A percentile compares a stretch with the other conserved stretches of the same genome.
Conservation (phyloP, 495 filamentous ascomycete species). For the Hypomontagnella monticulosa region DNA sequence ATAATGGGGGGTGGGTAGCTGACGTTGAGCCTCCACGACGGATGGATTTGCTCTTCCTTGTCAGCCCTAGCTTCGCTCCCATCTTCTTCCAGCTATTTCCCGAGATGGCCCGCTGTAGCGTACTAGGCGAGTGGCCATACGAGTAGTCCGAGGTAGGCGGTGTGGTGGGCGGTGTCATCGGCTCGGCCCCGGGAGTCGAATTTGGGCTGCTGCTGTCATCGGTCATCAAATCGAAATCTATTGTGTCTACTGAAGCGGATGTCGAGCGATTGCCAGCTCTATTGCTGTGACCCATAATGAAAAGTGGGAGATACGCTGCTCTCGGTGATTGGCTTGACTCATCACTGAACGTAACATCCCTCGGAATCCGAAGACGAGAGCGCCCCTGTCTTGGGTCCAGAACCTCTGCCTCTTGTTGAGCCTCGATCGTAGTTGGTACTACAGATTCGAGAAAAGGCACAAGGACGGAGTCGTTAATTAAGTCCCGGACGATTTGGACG, state of each 20-base stretch:
- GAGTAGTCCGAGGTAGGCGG: conserved; percentile 74
- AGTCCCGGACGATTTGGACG: conserved; percentile 88
- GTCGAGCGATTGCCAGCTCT: conserved; percentile 49
- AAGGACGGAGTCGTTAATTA: conserved; percentile 96
- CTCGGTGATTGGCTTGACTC: conserved; percentile 56
- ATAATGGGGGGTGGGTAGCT: conserved; percentile 55
- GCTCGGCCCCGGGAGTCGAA: conserved; percentile 65
- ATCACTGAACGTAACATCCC: conserved; percentile 45
- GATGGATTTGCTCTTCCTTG: conserved; percentile 62
- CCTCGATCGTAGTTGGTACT: conserved; percentile 49
- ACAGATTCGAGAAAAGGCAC: conserved; percentile 80
- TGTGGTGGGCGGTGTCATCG: conserved; percentile 90
- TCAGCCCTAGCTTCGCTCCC: conserved; percentile 77
- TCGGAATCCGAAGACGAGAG: conserved; percentile 52
- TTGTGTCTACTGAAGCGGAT: conserved; percentile 49
- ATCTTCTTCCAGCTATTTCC: conserved; percentile 86
- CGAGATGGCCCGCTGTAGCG: conserved; percentile 61
- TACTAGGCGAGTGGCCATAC: conserved; percentile 59
- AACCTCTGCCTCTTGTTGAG: conserved; percentile 44
- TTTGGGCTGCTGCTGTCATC: conserved; percentile 63
- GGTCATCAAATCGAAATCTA: conserved; percentile 53
- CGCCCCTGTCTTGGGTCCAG: conserved; percentile 51
- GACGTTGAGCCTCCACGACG: conserved; percentile 53
- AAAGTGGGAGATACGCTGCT: conserved; percentile 54
- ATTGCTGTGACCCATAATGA: conserved; percentile 52